Base-by-base conservation (phyloP, 495 filamentous ascomycete genomes). In the Ramalina intermedia region DNA sequence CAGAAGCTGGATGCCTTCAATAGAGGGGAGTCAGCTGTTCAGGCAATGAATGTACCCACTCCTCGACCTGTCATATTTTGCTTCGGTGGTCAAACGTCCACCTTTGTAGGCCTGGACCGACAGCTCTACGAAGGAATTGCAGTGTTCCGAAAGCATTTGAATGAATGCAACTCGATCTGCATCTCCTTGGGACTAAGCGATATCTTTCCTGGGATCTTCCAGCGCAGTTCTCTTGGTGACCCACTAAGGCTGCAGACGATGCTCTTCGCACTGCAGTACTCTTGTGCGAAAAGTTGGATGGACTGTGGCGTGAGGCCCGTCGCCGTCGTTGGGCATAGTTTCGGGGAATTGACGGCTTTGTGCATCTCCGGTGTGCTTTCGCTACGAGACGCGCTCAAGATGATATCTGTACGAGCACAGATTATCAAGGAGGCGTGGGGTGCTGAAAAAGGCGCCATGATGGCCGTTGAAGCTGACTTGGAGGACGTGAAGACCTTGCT, bases 71-170 rank as follows among this genome's bases (percentile, higher is more conserved):
- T 76, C 1, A 54, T 79, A 2, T 55, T 80, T 0, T 74, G 70
- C 51, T 78, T 80, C 41, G 73, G 75, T 3, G 74, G 73, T 6
- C 75, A 80, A 49, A 56, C 66, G 0, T 70, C 68, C 0, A 66
- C 48, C 0, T 70, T 49, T 20, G 53, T 76, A 0, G 71, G 72
- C 0, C 48, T 78, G 0, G 58, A 69, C 40, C 50, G 56, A 7
- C 11, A 47, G 1, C 7, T 74, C 1, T 74, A 67, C 36, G 54
- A 71, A 1, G 41, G 48, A 0, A 46, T 63, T 1, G 50, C 46
- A 0, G 18, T 76, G 2, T 47, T 75, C 0, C 62, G 65, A 11
- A 51, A 44, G 0, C 53, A 79, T 52, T 52, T 80, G 0, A 58
- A 72, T 26, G 26, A 57, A 8, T 69, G 67, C 33, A 53, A 73